phyloP scores from a whole-genome alignment of 2,329 filamentous ascomycete genomes.

The Exophiala oligosperma region DNA sequence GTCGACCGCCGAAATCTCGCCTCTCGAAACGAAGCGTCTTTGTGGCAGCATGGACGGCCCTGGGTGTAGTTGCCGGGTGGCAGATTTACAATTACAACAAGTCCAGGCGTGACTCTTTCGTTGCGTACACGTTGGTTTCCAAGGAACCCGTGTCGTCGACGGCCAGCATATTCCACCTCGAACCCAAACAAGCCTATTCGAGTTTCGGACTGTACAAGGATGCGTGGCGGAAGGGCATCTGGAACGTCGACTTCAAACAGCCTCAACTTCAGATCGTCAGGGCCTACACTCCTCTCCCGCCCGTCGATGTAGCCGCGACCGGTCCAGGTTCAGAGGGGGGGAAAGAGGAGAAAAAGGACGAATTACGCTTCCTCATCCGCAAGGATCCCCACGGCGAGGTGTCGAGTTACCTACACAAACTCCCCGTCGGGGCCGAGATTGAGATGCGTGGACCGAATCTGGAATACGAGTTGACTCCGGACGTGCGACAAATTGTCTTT shows the following conservation, averaged over 20 bases:
- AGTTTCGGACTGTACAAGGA: constrained; percentile 42
- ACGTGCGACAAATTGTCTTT: constrained; percentile 68
- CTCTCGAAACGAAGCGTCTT: constrained; percentile 1
- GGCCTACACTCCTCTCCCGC: constrained; percentile 85
- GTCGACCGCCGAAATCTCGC: neutral
- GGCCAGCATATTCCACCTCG: constrained; percentile 45
- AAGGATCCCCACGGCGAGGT: constrained; percentile 79
- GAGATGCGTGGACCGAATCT: constrained; percentile 77
- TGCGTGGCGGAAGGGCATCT: constrained; percentile 66
- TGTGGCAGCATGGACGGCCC: constrained; percentile 3
- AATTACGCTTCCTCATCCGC: constrained; percentile 75
- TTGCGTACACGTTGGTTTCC: constrained; percentile 43
- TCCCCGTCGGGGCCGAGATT: constrained; percentile 63
- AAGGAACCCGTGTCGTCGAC: constrained; percentile 48
- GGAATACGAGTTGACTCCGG: constrained; percentile 62
- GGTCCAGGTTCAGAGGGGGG: constrained; percentile 30
- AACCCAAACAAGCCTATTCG: constrained; percentile 31
- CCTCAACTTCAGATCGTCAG: constrained; percentile 89
- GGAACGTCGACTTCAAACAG: constrained; percentile 92
- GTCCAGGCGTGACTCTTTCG: constrained; percentile 32
- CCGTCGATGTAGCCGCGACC: constrained; percentile 34
- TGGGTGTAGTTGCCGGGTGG: constrained; percentile 2
- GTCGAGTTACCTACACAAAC: constrained; percentile 72
- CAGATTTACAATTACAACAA: constrained; percentile 1
- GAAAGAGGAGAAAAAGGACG: constrained; percentile 29